phyloP scores from a whole-genome alignment of 2,329 filamentous ascomycete genomes.

The Ophiostoma sp. region DNA sequence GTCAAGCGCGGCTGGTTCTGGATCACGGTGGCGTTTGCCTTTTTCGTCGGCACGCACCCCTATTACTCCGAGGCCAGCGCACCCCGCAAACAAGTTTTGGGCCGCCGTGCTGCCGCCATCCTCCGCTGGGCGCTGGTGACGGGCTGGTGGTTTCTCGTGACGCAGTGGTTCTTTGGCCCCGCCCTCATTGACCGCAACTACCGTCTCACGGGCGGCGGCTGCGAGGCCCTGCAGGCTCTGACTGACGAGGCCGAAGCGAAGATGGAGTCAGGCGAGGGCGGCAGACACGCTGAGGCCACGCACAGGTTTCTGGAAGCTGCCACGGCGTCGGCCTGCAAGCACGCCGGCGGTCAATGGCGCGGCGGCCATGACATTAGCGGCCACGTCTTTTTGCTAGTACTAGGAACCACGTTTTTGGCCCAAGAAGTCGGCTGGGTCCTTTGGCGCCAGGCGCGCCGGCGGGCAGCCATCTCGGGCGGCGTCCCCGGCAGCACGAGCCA shows the following conservation, averaged over 20 bases:
- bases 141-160: conserved; percentile 77
- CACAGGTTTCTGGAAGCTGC: conserved; percentile 43
- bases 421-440: conserved; percentile 72
- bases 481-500: conserved; percentile 30
- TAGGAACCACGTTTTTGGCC: conserved; percentile 77
- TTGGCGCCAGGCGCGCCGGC: conserved; percentile 40
- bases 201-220: conserved; percentile 81
- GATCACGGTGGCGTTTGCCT: conserved; percentile 72
- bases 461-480: conserved; percentile 18
- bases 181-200: conserved; percentile 89
- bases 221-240: conserved; percentile 59
- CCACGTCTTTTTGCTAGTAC: conserved; percentile 87
- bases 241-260: conserved; percentile 44
- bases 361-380: conserved; percentile 97
- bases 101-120: conserved; percentile 50
- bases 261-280: background rate
- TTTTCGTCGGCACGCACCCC: conserved; percentile 70
- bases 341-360: conserved; percentile 77
- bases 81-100: conserved; percentile 25
- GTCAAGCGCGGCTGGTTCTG: conserved; percentile 96
- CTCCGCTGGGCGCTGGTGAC: conserved; percentile 74
- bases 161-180: conserved; percentile 96
- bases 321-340: conserved; percentile 78
- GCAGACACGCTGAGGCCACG: background rate
- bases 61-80: conserved; percentile 28